Evolutionary conservation across 805 yeast species (phyloP).

Genomic region (Torulaspora gathmanii): DNA sequence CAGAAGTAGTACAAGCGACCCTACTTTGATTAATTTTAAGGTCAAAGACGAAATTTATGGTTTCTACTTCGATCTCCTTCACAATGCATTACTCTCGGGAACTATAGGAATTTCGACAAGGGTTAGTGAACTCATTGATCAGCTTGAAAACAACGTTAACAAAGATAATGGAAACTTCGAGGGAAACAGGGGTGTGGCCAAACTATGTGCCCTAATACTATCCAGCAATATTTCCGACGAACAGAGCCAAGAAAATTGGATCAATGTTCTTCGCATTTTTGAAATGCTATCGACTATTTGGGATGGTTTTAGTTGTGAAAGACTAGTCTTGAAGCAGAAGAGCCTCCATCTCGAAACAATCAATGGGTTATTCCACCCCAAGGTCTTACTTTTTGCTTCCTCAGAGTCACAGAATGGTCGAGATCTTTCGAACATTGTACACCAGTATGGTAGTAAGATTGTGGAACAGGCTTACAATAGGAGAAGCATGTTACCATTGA

Average conservation of each 20-base stretch:
- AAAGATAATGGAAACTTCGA: constrained; percentile 28
- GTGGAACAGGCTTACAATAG: constrained; percentile 52
- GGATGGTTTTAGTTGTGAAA: constrained; percentile 51
- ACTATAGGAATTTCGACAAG: constrained; percentile 18
- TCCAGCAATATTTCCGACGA: constrained; percentile 8
- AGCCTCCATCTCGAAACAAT: constrained; percentile 57
- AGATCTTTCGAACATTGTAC: constrained; percentile 8
- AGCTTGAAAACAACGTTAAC: constrained; percentile 19
- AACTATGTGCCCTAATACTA: constrained; percentile 19
- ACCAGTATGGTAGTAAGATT: constrained; percentile 39
- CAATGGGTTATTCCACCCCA: constrained; percentile 43
- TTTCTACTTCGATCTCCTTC: constrained; percentile 26
- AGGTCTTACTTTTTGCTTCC: constrained; percentile 40
- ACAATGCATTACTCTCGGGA: constrained; percentile 17
- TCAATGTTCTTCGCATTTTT: constrained; percentile 26
- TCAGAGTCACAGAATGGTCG: constrained; percentile 21
- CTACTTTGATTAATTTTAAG: constrained; percentile 21
- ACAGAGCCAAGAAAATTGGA: constrained; percentile 5
- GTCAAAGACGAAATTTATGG: constrained; percentile 32
- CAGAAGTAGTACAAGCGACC: constrained; percentile 1
- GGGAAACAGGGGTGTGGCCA: constrained; percentile 23
- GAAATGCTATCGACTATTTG: constrained; percentile 47
- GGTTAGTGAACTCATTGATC: constrained; percentile 14
- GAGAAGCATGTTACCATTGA: constrained; percentile 60
- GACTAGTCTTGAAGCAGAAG: constrained; percentile 62